A percentile compares a stretch with the other conserved stretches of the same genome.
These are phyloP conservation scores for Parafenestella ontariensis DNA, from an alignment of 2,329 filamentous ascomycete genomes.

Conservation along the genomic window DNA sequence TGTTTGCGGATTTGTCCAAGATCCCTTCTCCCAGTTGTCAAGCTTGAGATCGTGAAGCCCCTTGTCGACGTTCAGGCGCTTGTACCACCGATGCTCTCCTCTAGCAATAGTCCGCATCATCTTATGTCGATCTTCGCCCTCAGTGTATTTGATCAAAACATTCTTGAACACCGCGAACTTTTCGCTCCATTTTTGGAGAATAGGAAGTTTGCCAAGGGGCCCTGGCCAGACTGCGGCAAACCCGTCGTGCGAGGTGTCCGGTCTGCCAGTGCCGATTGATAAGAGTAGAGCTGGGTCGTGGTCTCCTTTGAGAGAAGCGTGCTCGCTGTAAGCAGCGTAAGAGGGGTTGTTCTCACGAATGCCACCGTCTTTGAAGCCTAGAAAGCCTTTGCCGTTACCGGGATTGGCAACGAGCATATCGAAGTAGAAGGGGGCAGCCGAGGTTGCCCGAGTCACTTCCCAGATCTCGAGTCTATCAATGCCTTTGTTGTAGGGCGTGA, in stretches of 20 bases:
- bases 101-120: slow-evolving; percentile 55
- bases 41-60: slow-evolving; percentile 56
- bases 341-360: slow-evolving; percentile 60
- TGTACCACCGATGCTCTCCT: slow-evolving; percentile 60
- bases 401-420: slow-evolving; percentile 56
- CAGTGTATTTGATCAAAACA: slow-evolving; percentile 60
- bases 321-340: slow-evolving; percentile 57
- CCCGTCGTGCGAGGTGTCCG: slow-evolving; percentile 54
- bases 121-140: slow-evolving; percentile 57
- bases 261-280: slow-evolving; percentile 56
- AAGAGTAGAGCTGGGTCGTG: slow-evolving; percentile 55
- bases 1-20: slow-evolving; percentile 46
- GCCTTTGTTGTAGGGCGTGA: slow-evolving; percentile 57
- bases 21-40: slow-evolving; percentile 56
- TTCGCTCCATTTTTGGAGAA: slow-evolving; percentile 55
- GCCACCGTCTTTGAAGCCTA: slow-evolving; percentile 58
- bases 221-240: slow-evolving; percentile 57
- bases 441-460: slow-evolving; percentile 60
- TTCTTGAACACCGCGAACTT: slow-evolving; percentile 59
- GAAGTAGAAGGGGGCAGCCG: slow-evolving; percentile 61
- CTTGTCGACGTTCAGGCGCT: slow-evolving; percentile 56
- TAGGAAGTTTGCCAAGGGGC: slow-evolving; percentile 50
- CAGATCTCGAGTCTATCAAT: slow-evolving; percentile 58
- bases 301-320: slow-evolving; percentile 55
- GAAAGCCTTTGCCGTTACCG: slow-evolving; percentile 40